Base-by-base conservation (phyloP, 352 stramenopile species). In the Peronospora belbahrii region DNA sequence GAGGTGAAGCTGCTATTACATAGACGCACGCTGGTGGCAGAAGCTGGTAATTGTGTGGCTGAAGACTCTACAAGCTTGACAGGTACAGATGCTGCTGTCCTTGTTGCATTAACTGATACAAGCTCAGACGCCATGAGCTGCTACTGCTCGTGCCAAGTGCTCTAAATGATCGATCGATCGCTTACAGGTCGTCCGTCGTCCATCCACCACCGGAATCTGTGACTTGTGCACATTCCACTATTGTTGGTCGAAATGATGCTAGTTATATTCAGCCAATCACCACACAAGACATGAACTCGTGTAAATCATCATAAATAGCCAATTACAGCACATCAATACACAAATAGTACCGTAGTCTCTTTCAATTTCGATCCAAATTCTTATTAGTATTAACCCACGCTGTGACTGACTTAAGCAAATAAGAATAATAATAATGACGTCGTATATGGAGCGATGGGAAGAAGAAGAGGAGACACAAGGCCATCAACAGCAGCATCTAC, bases 371-470 rank as follows among this genome's bases (percentile, higher is more conserved):
- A n/a, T n/a, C n/a, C n/a, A n/a, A n/a, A n/a, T n/a, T n/a, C n/a
- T n/a, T n/a, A n/a, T n/a, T n/a, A n/a, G n/a, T n/a, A n/a, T n/a
- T n/a, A n/a, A n/a, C n/a, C n/a, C n/a, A n/a, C n/a, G n/a, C n/a
- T n/a, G n/a, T n/a, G n/a, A n/a, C n/a, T n/a, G n/a, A n/a, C n/a
- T n/a, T n/a, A n/a, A n/a, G n/a, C n/a, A n/a, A n/a, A n/a, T n/a
- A n/a, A n/a, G n/a, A n/a, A n/a, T n/a, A n/a, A n/a, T n/a, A n/a
- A n/a, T n/a, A n/a, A 68, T 81, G 54, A 39, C 59, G 57, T 54
- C 66, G 39, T 83, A 83, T 47, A 46, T 76, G 25, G 52, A 65
- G 51, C 63, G 62, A 24, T 83, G 74, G 55, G 58, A 83, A 39
- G 48, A 83, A 39, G 48, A 64, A 27, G 60, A 78, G 63, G 72